These are phyloP conservation scores for Rhodotorula babjevae DNA, from an alignment of 768 basidiomycete genomes.

Conservation along the genomic window DNA sequence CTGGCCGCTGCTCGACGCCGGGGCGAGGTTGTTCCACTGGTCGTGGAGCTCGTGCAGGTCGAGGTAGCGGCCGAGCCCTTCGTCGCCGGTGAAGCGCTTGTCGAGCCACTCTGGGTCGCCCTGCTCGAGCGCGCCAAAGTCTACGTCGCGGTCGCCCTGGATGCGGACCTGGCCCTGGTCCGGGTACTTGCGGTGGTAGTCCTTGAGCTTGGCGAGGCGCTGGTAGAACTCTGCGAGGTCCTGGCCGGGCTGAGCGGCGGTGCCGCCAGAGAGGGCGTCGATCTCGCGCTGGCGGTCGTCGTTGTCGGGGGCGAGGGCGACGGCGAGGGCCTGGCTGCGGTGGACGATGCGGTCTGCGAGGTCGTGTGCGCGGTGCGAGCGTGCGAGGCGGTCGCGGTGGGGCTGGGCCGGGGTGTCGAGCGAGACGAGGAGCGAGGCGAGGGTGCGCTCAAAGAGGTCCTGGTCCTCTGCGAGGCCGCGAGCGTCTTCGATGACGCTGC, in stretches of 20 bases:
- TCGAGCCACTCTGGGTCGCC: slow-evolving; percentile 44
- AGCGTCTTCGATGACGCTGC: slow-evolving; percentile 81
- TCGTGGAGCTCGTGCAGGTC: slow-evolving; percentile 86
- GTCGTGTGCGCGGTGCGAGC: slow-evolving; percentile 83
- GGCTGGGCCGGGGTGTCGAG: slow-evolving; percentile 27
- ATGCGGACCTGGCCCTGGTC: slow-evolving; percentile 56
- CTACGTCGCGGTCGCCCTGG: slow-evolving; percentile 49
- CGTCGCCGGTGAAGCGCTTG: slow-evolving; percentile 86
- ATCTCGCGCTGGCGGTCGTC: slow-evolving; percentile 38
- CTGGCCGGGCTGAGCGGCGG: slow-evolving; percentile 41
- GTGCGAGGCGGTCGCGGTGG: slow-evolving; percentile 51
- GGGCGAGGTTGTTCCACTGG: slow-evolving; percentile 82
- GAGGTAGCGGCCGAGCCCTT: slow-evolving; percentile 87
- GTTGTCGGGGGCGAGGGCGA: slow-evolving; percentile 16
- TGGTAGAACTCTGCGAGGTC: slow-evolving; percentile 90
- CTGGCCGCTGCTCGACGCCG: slow-evolving; percentile 53
- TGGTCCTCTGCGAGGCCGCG: slow-evolving; percentile 93
- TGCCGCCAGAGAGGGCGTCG: slow-evolving; percentile 39
- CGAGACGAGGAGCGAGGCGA: slow-evolving; percentile 73
- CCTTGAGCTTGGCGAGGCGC: slow-evolving; percentile 91
- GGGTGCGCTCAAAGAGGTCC: slow-evolving; percentile 81
- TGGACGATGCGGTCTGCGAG: slow-evolving; percentile 75
- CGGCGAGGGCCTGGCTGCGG: slow-evolving; percentile 36
- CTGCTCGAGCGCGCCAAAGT: slow-evolving; percentile 52
- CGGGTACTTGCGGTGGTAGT: slow-evolving; percentile 94